These are phyloP conservation scores for Penicillium paneum DNA, from an alignment of 2,329 filamentous ascomycete genomes.

Conservation along the genomic window DNA sequence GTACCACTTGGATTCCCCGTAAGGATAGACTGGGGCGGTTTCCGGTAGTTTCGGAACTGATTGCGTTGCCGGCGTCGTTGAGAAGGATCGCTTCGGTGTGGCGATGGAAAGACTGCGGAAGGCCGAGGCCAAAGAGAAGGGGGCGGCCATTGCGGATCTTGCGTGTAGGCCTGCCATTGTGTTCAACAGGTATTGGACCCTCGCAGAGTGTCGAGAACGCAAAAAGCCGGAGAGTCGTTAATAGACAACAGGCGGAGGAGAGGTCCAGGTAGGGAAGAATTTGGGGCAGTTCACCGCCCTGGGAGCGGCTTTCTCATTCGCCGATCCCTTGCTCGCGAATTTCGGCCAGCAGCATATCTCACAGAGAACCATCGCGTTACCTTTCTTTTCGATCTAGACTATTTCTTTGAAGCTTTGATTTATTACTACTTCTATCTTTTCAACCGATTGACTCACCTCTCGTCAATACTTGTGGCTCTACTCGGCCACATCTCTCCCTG, in stretches of 20 bases:
- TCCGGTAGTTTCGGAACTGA: conserved; percentile 35
- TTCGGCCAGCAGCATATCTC: conserved; percentile 31
- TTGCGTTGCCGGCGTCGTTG: conserved; percentile 34
- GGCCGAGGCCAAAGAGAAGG: conserved; percentile 37
- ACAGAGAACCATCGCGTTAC: conserved; percentile 13
- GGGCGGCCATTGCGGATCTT: conserved; percentile 31
- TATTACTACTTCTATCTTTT: background rate
- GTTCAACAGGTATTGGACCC: conserved; percentile 12
- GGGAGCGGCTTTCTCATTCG: conserved; percentile 29
- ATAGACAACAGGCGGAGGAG: conserved; percentile 9
- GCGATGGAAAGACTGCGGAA: conserved; percentile 41
- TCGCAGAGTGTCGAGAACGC: background rate
- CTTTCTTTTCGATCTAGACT: conserved; percentile 13
- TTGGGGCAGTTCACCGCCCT: conserved; percentile 40
- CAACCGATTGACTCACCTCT: conserved; percentile 3
- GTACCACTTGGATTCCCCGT: conserved; percentile 43
- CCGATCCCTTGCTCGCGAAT: conserved; percentile 33
- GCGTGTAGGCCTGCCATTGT: conserved; percentile 33
- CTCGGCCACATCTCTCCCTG: conserved; percentile 28
- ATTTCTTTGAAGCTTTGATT: conserved; percentile 11
- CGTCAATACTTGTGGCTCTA: conserved; percentile 19
- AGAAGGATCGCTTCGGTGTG: conserved; percentile 38
- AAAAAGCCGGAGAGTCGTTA: background rate
- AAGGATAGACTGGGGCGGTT: conserved; percentile 47
- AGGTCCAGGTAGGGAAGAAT: conserved; percentile 26